Conservation (phyloP, 2,329 filamentous ascomycete species). For the Metarhizium humberi region DNA sequence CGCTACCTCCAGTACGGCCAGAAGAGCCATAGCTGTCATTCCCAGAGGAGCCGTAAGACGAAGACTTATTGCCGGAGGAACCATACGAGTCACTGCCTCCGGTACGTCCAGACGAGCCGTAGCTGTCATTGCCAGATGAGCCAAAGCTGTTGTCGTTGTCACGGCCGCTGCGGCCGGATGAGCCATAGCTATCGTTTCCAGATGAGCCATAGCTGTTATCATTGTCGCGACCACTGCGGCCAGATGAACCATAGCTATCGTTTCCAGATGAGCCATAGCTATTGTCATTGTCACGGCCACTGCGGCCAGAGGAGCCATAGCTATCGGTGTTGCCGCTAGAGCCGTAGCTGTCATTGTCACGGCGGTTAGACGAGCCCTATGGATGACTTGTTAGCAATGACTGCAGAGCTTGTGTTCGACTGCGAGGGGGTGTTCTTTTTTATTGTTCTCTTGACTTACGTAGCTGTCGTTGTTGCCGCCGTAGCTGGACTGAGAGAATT, state of each 20-base stretch:
- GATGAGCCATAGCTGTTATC: conserved; percentile 14
- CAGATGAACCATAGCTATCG: conserved; percentile 11
- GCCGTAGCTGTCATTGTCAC: conserved; percentile 10
- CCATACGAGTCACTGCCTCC: conserved; percentile 9
- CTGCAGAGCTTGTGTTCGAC: no score
- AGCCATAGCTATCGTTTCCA: conserved; percentile 12
- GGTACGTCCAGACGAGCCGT: conserved; percentile 7
- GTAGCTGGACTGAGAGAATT: conserved; percentile 15
- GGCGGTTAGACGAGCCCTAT: conserved; percentile 12
- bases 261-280: conserved; percentile 13
- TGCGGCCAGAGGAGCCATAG: conserved; percentile 8
- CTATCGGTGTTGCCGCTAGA: conserved; percentile 8
- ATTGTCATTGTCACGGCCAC: conserved; percentile 5
- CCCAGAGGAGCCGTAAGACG: conserved; percentile 5
- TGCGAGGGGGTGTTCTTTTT: background rate
- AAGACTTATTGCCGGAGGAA: conserved; percentile 9
- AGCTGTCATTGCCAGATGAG: conserved; percentile 13
- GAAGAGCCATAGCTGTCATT: conserved; percentile 10
- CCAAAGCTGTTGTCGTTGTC: conserved; percentile 12
- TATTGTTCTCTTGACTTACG: conserved; percentile 9
- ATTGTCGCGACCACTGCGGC: conserved; percentile 5
- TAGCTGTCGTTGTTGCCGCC: conserved; percentile 19
- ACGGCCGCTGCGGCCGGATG: conserved; percentile 3
- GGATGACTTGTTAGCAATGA: conserved; percentile 7
- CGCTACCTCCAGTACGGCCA: conserved; percentile 7